A percentile compares a stretch with the other conserved stretches of the same genome.
Evolutionary conservation across 2,329 filamentous ascomycete genomes (phyloP).

Genomic region (Neopestalotiopsis rosae): DNA sequence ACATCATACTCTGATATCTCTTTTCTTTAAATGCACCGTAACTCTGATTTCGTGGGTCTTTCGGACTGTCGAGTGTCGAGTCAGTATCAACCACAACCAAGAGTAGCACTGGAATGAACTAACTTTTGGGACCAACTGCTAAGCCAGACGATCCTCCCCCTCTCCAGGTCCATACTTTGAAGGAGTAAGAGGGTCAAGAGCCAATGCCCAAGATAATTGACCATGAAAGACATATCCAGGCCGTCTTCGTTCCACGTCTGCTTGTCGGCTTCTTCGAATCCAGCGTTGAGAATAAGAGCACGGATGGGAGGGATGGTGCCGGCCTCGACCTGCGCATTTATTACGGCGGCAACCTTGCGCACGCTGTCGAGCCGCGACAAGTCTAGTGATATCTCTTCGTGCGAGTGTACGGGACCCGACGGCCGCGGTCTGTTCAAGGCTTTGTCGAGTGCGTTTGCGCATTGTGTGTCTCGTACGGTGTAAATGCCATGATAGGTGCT

Average conservation of each 20-base stretch:
- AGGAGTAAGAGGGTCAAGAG: conserved; percentile 24
- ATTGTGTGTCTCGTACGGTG: conserved; percentile 16
- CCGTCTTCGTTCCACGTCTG: conserved; percentile 22
- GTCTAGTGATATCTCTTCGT: conserved; percentile 26
- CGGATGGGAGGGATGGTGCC: conserved; percentile 32
- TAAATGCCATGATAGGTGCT: conserved; percentile 28
- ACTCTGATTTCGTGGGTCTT: no score
- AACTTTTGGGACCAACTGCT: conserved; percentile 22
- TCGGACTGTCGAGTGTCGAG: no score
- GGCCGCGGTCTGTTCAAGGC: background rate
- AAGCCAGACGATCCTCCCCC: conserved; percentile 19
- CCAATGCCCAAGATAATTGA: conserved; percentile 27
- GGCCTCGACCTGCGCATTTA: conserved; percentile 24
- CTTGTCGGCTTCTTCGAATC: conserved; percentile 23
- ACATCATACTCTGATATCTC: no score
- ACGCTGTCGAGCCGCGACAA: conserved; percentile 23
- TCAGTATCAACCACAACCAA: no score
- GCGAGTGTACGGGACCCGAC: background rate
- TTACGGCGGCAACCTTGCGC: conserved; percentile 22
- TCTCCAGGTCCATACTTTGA: conserved; percentile 24
- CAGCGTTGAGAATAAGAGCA: conserved; percentile 35
- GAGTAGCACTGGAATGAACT: background rate
- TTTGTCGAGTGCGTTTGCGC: background rate
- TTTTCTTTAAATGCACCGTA: no score
- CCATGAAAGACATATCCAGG: conserved; percentile 21